Evolutionary conservation across 768 basidiomycete genomes (phyloP).

Genomic region (Grammothele lineata): DNA sequence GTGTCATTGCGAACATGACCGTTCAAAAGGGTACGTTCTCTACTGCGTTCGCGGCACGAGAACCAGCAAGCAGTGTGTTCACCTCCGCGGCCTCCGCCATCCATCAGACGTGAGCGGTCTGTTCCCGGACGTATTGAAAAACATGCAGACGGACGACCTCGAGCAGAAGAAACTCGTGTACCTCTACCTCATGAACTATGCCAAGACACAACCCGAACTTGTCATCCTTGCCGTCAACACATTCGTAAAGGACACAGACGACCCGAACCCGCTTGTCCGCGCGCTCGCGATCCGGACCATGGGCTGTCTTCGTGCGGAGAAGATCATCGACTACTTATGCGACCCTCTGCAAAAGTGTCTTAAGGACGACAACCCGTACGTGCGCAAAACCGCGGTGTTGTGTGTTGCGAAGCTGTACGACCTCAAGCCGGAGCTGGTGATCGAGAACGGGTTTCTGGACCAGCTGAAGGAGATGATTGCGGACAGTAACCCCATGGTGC

Average conservation of each 20-base stretch:
- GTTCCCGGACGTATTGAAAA: slow-evolving; percentile 97
- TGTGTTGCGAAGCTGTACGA: slow-evolving; percentile 98
- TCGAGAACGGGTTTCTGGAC: slow-evolving; percentile 92
- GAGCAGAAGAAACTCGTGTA: slow-evolving; percentile 99
- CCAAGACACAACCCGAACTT: slow-evolving; percentile 97
- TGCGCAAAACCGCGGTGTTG: slow-evolving; percentile 94
- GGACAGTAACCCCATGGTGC: slow-evolving; percentile 95
- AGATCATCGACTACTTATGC: slow-evolving; percentile 98
- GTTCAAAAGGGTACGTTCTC: slow-evolving; percentile 82
- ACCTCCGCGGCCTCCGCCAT: too few relatives aligned
- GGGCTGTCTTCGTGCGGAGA: slow-evolving; percentile 95
- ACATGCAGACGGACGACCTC: slow-evolving; percentile 99
- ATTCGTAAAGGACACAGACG: slow-evolving; percentile 96
- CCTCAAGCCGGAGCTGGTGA: slow-evolving; percentile 89
- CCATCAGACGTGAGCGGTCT: slow-evolving; percentile 80
- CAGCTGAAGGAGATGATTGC: slow-evolving; percentile 89
- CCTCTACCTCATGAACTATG: slow-evolving; percentile 98
- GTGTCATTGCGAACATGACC: slow-evolving; percentile 97
- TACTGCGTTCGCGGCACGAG: neutral
- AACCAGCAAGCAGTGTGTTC: neutral
- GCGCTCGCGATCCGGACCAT: slow-evolving; percentile 97
- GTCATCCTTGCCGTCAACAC: slow-evolving; percentile 99
- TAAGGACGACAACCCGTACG: slow-evolving; percentile 95
- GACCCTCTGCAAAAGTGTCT: slow-evolving; percentile 91
- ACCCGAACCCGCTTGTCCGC: slow-evolving; percentile 93